These are phyloP conservation scores for Thermoascus crustaceus DNA, from an alignment of 2,329 filamentous ascomycete genomes.

Conservation along the genomic window DNA sequence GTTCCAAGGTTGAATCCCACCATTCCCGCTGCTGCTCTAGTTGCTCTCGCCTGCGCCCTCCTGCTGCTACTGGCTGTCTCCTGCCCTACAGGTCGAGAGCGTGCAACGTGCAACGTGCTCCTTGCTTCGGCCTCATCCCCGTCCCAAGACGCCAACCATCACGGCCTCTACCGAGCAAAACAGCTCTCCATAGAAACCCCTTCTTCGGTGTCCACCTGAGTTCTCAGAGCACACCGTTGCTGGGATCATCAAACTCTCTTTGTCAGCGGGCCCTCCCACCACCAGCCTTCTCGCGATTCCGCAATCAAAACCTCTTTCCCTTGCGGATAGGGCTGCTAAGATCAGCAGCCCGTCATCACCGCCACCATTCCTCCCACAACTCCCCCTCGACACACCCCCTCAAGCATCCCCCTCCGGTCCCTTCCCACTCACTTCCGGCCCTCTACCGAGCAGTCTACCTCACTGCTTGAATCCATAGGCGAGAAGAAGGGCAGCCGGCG, in stretches of 20 bases:
- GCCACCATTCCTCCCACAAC: slow-evolving; percentile 78
- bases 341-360: slow-evolving; percentile 69
- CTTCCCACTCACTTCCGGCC: slow-evolving; percentile 40
- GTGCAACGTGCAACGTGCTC: neutral
- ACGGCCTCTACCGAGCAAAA: neutral
- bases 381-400: slow-evolving; percentile 52
- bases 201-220: neutral
- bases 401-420: slow-evolving; percentile 81
- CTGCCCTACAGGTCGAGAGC: slow-evolving; percentile 2
- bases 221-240: neutral
- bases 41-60: neutral
- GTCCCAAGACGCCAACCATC: slow-evolving; percentile 1
- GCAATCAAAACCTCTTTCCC: neutral
- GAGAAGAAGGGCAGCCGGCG: slow-evolving; percentile 44
- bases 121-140: slow-evolving; percentile 1
- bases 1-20: slow-evolving; percentile 3
- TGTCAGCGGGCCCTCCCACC: neutral
- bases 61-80: slow-evolving; percentile 5
- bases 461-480: slow-evolving; percentile 34
- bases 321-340: slow-evolving; percentile 55
- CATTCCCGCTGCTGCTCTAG: slow-evolving; percentile 7
- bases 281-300: neutral
- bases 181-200: no score
- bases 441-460: slow-evolving; percentile 28
- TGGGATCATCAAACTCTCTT: slow-evolving; percentile 4